Evolutionary conservation across 2,329 filamentous ascomycete genomes (phyloP).

Genomic region (Fusarium sp.): DNA sequence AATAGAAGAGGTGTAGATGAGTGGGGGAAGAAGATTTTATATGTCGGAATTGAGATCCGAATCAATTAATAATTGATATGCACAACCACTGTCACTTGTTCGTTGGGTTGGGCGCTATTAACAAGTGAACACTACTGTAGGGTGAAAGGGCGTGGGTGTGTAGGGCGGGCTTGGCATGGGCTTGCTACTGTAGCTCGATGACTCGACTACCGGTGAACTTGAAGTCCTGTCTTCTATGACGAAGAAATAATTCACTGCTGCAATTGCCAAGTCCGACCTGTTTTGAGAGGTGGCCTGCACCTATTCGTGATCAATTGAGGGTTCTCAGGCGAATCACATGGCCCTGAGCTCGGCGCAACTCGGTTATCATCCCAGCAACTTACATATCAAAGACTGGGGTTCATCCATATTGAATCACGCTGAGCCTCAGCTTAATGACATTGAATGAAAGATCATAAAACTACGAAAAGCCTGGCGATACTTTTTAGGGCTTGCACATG

Average conservation of each 20-base stretch:
- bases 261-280: neutral
- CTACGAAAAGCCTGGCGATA: neutral
- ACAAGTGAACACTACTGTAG: conserved; percentile 7
- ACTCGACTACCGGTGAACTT: neutral
- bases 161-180: conserved; percentile 24
- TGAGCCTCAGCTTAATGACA: neutral
- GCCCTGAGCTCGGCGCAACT: neutral
- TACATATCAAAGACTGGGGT: neutral
- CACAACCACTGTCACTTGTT: neutral
- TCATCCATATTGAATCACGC: neutral
- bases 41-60: conserved; percentile 26
- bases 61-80: conserved; percentile 24
- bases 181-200: too few relatives aligned
- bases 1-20: neutral
- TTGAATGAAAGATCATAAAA: neutral
- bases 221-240: conserved; percentile 8
- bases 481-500: neutral
- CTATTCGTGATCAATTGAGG: conserved; percentile 27
- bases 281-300: neutral
- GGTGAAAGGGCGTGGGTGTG: conserved; percentile 4
- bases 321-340: neutral
- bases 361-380: neutral
- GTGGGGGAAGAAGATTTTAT: conserved; percentile 21
- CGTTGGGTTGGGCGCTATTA: conserved; percentile 22
- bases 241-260: conserved; percentile 4